Evolutionary conservation across 1,284 basidiomycete genomes (phyloP), one percentile per base, ranked within the genome.

Genomic region (Apiotrichum porosum): DNA sequence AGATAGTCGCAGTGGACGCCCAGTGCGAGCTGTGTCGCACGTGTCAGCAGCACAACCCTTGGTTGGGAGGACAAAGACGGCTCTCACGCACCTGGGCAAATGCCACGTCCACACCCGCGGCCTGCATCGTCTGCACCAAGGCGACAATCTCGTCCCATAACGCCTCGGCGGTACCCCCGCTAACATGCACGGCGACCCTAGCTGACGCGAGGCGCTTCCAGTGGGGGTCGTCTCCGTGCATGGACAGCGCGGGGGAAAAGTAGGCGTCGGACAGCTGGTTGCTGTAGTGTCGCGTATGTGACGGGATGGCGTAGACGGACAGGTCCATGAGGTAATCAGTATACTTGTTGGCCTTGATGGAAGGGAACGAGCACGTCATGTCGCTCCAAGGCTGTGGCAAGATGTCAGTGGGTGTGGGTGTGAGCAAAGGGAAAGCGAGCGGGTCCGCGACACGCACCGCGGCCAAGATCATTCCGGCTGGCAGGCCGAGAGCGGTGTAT

Each of bases 321-420:
- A 47, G 36, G 24, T 35, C 30, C 26, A 37, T 42, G 2, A 49
- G 33, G 33, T 49, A 49, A 37, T 49, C 47, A 2, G 42, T 37
- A 26, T 33, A 42, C 15, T 37, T 44, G 47, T 49, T 49, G n/a
- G 14, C 6, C 5, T 17, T 33, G 35, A 48, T 48, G 21, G 34
- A 37, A 8, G 26, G 18, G n/a, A 34, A 38, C 21, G 40, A 37
- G 3, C 31, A 39, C 6, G 45, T 44, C 35, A 49, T 26, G 42
- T 49, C 47, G 42, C 42, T 39, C 48, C 48, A 45, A 21, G 48
- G 48, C 44, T 54, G 30, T 6, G n/a, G n/a, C n/a, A n/a, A n/a
- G n/a, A n/a, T n/a, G n/a, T n/a, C n/a, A n/a, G n/a, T n/a, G n/a
- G 12, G 17, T 6, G 41, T 51, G n/a, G 47, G 44, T 21, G 9